These are phyloP conservation scores for Tritrichomonas musculus DNA, from an alignment of 208 protist species.

Conservation along the genomic window DNA sequence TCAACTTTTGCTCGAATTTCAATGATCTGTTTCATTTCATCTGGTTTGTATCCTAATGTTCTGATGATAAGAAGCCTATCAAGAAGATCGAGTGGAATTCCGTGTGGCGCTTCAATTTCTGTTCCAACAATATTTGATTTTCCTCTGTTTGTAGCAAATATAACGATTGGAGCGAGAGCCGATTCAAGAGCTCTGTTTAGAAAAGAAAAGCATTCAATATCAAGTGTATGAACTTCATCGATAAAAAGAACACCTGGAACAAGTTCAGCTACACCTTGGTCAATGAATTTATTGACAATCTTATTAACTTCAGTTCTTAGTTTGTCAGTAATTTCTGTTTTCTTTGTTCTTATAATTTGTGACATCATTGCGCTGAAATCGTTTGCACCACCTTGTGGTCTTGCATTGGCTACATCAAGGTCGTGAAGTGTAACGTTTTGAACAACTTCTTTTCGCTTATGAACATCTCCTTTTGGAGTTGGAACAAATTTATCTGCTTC, in stretches of 20 bases:
- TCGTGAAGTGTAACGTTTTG: slow-evolving; percentile 99
- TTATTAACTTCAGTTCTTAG: slow-evolving; percentile 98
- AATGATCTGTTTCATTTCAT: slow-evolving; percentile 80
- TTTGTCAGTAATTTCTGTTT: slow-evolving; percentile 99
- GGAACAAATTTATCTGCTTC: slow-evolving; percentile 98
- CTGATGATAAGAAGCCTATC: slow-evolving; percentile 97
- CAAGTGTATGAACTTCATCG: slow-evolving; percentile 99
- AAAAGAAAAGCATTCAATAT: slow-evolving; percentile 99
- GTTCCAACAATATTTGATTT: slow-evolving; percentile 63
- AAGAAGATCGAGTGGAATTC: slow-evolving; percentile 97
- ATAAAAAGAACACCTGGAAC: slow-evolving; percentile 99
- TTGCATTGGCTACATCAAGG: slow-evolving; percentile 85
- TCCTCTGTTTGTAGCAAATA: slow-evolving; percentile 99
- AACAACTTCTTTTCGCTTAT: slow-evolving; percentile 95
- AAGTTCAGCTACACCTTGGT: slow-evolving; percentile 98
- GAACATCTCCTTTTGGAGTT: slow-evolving; percentile 98
- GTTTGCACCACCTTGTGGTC: slow-evolving; percentile 38
- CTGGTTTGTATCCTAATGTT: slow-evolving; percentile 82
- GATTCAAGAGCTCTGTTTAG: slow-evolving; percentile 99
- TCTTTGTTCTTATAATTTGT: slow-evolving; percentile 94
- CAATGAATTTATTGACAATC: slow-evolving; percentile 99
- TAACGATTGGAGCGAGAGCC: slow-evolving; percentile 95
- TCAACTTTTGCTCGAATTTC: slow-evolving; percentile 59
- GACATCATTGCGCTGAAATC: not conserved
- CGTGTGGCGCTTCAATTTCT: slow-evolving; percentile 47